Evolutionary conservation across 164 flowering plant genomes (phyloP).

Genomic region (Liriodendron chinense): DNA sequence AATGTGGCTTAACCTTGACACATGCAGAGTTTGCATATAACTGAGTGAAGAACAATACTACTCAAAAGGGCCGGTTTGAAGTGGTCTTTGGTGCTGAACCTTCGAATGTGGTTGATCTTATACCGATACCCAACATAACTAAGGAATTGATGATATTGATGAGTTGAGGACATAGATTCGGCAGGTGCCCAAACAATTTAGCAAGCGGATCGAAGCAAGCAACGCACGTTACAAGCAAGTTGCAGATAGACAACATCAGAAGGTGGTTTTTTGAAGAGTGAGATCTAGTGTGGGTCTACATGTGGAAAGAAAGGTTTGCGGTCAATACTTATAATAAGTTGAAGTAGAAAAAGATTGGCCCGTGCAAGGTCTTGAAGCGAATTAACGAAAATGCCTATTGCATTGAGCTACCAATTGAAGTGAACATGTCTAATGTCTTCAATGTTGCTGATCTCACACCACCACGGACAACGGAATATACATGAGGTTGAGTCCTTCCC

Average conservation of each 20-base stretch:
- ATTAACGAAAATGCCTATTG: not conserved
- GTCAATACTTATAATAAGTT: slow-evolving; percentile 1
- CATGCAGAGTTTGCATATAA: too few species aligned
- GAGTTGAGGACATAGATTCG: too few species aligned
- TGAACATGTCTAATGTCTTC: not conserved
- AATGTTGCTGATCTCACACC: not conserved
- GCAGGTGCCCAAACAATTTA: too few species aligned
- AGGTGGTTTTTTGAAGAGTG: slow-evolving; percentile 1
- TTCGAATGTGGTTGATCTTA: not conserved
- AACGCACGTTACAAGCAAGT: not conserved
- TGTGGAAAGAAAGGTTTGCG: not conserved
- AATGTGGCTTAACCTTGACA: not conserved
- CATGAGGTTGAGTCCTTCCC: not conserved
- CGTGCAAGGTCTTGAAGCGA: not conserved
- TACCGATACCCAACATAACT: not conserved
- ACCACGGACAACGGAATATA: not conserved
- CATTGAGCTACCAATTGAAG: not conserved
- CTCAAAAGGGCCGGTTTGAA: not conserved
- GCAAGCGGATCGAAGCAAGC: not conserved
- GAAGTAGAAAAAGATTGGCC: not conserved
- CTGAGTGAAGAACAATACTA: not conserved
- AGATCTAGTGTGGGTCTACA: not conserved
- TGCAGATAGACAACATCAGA: not conserved
- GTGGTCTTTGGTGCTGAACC: not conserved
- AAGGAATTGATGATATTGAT: too few species aligned